Conservation (phyloP, 192 early-diverging fungal species). For the Entomortierella lignicola region DNA sequence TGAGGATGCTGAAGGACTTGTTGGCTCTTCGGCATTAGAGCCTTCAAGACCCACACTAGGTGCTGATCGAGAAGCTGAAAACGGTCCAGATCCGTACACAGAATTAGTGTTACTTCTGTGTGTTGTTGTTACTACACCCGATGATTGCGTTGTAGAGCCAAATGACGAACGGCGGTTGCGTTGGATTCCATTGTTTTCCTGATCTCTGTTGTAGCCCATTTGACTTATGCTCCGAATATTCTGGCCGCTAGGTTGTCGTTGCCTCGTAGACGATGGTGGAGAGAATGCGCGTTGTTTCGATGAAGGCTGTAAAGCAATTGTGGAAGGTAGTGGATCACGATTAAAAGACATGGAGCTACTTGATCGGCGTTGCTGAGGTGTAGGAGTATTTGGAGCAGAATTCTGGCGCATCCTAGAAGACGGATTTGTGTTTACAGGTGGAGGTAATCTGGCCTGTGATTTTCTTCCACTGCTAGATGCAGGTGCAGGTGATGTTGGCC, state of each 20-base stretch:
- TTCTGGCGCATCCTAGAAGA: conserved; percentile 5
- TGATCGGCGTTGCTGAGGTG: conserved; percentile 13
- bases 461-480: conserved; percentile 1
- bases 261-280: background rate
- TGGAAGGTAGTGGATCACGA: background rate
- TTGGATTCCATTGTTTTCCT: background rate
- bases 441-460: conserved; percentile 27
- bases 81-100: conserved; percentile 4
- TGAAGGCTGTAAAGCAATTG: background rate
- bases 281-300: conserved; percentile 3
- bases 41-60: conserved; percentile 11
- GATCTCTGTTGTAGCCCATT: conserved; percentile 4
- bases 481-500: conserved; percentile 2
- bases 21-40: conserved; percentile 13
- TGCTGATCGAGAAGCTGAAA: background rate
- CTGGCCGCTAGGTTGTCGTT: conserved; percentile 9
- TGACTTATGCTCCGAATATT: conserved; percentile 15
- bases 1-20: conserved; percentile 29
- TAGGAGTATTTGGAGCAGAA: conserved; percentile 13
- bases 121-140: background rate
- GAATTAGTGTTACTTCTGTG: background rate
- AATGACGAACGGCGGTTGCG: conserved; percentile 13
- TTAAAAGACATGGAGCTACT: conserved; percentile 11
- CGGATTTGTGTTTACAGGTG: conserved; percentile 30
- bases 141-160: conserved; percentile 2